Evolutionary conservation across 2,329 filamentous ascomycete genomes (phyloP).

Genomic region (Phialophora expanda): DNA sequence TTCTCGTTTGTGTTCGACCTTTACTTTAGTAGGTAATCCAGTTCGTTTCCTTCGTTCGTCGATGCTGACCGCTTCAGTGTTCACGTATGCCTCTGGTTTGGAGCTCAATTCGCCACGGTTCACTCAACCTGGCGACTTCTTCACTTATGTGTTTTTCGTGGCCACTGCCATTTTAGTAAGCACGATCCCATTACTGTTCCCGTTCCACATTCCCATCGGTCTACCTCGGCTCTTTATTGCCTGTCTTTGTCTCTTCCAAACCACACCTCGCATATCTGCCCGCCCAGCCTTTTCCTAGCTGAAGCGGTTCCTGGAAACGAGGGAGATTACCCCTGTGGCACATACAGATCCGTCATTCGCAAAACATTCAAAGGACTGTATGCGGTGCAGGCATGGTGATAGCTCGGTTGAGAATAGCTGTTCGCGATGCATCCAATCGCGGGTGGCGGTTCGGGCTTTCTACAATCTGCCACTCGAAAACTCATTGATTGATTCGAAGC

Average conservation of each 20-base stretch:
- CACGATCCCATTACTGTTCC: constrained; percentile 42
- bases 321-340: constrained; percentile 77
- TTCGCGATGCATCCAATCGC: constrained; percentile 58
- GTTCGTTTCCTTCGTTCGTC: constrained; percentile 41
- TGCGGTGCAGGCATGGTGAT: constrained; percentile 77
- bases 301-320: constrained; percentile 83
- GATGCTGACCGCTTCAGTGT: constrained; percentile 59
- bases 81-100: constrained; percentile 74
- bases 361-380: constrained; percentile 63
- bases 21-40: constrained; percentile 65
- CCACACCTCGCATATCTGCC: constrained; percentile 75
- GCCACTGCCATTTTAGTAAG: constrained; percentile 77
- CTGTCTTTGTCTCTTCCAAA: constrained; percentile 19
- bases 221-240: not conserved
- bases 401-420: constrained; percentile 72
- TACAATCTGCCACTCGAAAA: constrained; percentile 57
- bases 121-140: constrained; percentile 73
- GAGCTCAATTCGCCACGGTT: constrained; percentile 76
- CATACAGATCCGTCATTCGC: constrained; percentile 69
- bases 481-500: constrained; percentile 13
- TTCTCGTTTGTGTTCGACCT: constrained; percentile 72
- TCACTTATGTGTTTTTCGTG: constrained; percentile 80
- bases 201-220: not conserved
- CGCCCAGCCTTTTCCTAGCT: constrained; percentile 73
- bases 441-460: constrained; percentile 69